Conservation (phyloP, 2,329 filamentous ascomycete species). For the Phaeosphaeriaceae sp. region DNA sequence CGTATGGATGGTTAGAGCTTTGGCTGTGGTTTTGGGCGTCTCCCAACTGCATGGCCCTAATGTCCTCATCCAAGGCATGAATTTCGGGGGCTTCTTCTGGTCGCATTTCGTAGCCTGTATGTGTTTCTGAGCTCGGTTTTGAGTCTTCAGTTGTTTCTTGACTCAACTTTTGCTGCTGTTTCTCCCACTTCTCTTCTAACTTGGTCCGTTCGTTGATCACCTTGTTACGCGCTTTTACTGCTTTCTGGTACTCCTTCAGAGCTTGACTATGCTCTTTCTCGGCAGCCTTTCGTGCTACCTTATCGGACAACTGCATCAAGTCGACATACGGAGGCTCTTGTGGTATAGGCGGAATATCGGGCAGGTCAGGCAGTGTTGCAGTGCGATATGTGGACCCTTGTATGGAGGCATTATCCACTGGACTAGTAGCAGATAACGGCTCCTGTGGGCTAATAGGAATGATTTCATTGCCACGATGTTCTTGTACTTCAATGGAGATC, state of each 20-base stretch:
- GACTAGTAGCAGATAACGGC: conserved; percentile 27
- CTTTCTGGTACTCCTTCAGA: conserved; percentile 69
- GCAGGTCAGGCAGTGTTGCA: conserved; percentile 40
- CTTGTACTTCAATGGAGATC: conserved; percentile 57
- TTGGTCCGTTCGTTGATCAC: conserved; percentile 69
- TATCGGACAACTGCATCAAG: conserved; percentile 65
- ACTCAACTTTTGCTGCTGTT: conserved; percentile 36
- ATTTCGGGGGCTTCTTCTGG: conserved; percentile 9
- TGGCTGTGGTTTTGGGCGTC: conserved; percentile 4
- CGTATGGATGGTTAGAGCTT: conserved; percentile 22
- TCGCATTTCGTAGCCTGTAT: conserved; percentile 1
- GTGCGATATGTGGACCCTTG: conserved; percentile 1
- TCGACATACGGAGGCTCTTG: conserved; percentile 63
- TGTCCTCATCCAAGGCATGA: conserved; percentile 23
- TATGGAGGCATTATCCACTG: conserved; percentile 3
- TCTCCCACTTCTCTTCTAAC: conserved; percentile 55
- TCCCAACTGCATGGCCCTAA: conserved; percentile 30
- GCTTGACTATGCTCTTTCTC: conserved; percentile 70
- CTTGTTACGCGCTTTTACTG: conserved; percentile 70
- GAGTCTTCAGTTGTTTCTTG: conserved; percentile 19
- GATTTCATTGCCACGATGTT: conserved; percentile 49
- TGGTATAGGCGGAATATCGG: conserved; percentile 60
- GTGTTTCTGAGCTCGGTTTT: conserved; percentile 22
- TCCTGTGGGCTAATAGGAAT: conserved; percentile 38
- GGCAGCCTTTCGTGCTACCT: conserved; percentile 69